Evolutionary conservation across 768 basidiomycete species (phyloP).

Genomic region (Mycena latifolia): DNA sequence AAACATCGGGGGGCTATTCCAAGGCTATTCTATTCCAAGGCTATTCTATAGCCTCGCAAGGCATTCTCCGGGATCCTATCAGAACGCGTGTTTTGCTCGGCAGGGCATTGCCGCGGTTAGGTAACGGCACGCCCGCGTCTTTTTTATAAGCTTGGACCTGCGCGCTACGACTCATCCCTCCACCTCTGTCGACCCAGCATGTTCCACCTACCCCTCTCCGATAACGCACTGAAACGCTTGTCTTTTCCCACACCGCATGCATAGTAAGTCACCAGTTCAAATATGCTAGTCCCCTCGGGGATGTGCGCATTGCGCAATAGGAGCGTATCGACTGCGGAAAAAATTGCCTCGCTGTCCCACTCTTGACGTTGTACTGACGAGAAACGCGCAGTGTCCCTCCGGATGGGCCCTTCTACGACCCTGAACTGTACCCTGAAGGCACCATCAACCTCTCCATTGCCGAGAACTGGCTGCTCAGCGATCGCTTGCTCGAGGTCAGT

Average conservation of each 20-base stretch:
- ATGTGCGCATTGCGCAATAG: no score
- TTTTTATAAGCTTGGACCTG: background rate
- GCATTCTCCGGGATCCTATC: no score
- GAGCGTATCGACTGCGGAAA: no score
- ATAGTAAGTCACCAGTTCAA: conserved; percentile 28
- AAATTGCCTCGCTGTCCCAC: background rate
- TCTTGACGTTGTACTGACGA: background rate
- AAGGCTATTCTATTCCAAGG: no score
- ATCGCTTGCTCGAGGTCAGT: conserved; percentile 32
- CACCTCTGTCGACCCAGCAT: no score
- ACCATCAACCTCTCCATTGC: conserved; percentile 35
- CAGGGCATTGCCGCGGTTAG: no score
- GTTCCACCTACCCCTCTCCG: conserved; percentile 11
- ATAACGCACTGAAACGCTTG: conserved; percentile 27
- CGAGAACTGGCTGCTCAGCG: conserved; percentile 34
- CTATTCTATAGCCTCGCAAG: no score
- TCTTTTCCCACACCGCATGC: conserved; percentile 29
- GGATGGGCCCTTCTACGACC: conserved; percentile 28
- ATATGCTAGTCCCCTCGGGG: background rate
- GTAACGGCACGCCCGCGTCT: no score
- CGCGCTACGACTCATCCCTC: no score
- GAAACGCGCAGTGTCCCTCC: conserved; percentile 13
- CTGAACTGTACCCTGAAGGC: conserved; percentile 30
- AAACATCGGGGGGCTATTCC: no score
- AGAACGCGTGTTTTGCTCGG: no score